Evolutionary conservation across 2,329 filamentous ascomycete genomes (phyloP), one percentile per base, ranked within the genome.

Genomic region (Alternaria rosae): DNA sequence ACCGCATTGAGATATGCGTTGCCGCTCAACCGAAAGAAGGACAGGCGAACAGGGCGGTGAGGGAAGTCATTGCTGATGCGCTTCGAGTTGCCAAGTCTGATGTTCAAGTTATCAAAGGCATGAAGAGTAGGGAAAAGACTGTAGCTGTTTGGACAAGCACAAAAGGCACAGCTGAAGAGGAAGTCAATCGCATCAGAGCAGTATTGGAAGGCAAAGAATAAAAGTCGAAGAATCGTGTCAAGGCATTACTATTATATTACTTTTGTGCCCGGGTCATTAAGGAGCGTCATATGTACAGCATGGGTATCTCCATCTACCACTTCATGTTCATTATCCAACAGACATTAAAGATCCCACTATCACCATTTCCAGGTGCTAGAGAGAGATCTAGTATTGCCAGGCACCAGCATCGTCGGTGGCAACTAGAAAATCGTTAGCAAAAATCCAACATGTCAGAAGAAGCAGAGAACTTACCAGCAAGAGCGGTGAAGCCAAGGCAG

Each of bases 41-140:
- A 13, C 88, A 91, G 72, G 87, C 90, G 6, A 92, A 92, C 73
- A 86, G 85, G 72, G 89, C 90, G 5, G 87, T 91, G 3, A 79
- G 88, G 51, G 82, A 85, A 38, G 78, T 92, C 5, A 79, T 93
- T 57, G 89, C 89, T 65, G 81, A 87, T 86, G 82, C 84, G 6
- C 82, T 92, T 3, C 81, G 82, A 2, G 80, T 90, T 7, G 85
- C 89, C 28, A 91, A 89, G 72, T 89, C 89, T 1, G 84, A 87
- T 62, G 78, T 92, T 1, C 82, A 85, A 44, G 85, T 92, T 42
- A 84, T 85, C 12, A 87, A 87, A 15, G 90, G 90, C 0, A 73
- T 85, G 55, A 92, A 89, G 75, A 88, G 86, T 20, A 83, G 86
- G 59, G 86, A 89, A 44, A 93, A 92, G 78, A 89, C 84, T 0